Conservation (phyloP, 1,139 yeast species). For the Debaryomyces udenii region DNA sequence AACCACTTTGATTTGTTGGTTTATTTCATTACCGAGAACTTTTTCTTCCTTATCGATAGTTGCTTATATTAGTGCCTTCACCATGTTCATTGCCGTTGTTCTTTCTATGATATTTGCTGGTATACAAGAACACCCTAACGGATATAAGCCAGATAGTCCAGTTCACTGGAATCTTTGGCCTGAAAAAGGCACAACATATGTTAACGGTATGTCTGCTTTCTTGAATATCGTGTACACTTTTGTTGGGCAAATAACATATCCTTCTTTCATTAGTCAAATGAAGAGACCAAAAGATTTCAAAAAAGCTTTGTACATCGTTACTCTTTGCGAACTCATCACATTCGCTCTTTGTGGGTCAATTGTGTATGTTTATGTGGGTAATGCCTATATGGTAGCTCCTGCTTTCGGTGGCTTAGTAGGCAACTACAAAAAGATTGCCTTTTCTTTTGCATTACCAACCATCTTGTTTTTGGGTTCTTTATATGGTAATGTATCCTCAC, state of each 20-base stretch:
- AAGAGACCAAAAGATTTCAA: conserved; percentile 58
- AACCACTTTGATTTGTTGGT: conserved; percentile 48
- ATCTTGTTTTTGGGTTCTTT: conserved; percentile 58
- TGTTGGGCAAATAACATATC: conserved; percentile 66
- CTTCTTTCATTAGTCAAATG: conserved; percentile 65
- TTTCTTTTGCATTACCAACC: conserved; percentile 65
- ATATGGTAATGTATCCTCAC: conserved; percentile 57
- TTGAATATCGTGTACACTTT: conserved; percentile 63
- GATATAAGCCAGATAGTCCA: conserved; percentile 35
- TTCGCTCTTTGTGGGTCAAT: conserved; percentile 59
- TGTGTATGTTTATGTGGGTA: conserved; percentile 60
- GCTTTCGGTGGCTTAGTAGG: conserved; percentile 58
- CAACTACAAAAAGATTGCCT: conserved; percentile 54
- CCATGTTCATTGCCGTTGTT: conserved; percentile 60
- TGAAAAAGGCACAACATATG: conserved; percentile 51
- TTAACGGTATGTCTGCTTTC: conserved; percentile 58
- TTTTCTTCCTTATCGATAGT: conserved; percentile 53
- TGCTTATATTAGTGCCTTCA: conserved; percentile 54
- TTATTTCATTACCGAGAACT: conserved; percentile 59
- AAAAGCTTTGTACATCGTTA: conserved; percentile 57
- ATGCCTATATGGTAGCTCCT: conserved; percentile 57
- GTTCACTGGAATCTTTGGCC: conserved; percentile 54
- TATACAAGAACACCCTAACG: conserved; percentile 51
- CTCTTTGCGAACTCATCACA: conserved; percentile 50
- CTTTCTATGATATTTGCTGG: conserved; percentile 58